Conservation (phyloP, 129 eudicot genomes). For the Flaveria linearis region DNA sequence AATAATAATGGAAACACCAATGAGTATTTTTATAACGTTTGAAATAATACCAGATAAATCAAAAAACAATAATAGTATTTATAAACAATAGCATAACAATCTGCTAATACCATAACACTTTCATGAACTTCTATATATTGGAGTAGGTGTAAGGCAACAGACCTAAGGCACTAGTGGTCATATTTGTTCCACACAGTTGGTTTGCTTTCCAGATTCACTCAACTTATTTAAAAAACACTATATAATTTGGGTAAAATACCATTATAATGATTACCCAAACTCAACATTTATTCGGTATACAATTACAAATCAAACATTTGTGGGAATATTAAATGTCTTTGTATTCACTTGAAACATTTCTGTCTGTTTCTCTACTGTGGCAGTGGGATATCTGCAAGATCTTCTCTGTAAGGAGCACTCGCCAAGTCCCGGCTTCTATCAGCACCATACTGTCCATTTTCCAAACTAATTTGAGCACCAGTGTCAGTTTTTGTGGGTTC, state of each 20-base stretch:
- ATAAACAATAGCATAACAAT: no score
- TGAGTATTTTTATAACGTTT: no score
- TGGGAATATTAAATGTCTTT: neutral
- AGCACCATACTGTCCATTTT: conserved; percentile 35
- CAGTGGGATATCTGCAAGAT: conserved; percentile 66
- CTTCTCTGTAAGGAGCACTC: conserved; percentile 55
- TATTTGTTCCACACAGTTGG: neutral
- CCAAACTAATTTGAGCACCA: conserved; percentile 39
- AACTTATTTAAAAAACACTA: neutral
- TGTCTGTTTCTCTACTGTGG: conserved; percentile 41
- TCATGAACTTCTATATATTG: neutral
- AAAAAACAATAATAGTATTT: no score
- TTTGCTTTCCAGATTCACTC: neutral
- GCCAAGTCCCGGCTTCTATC: conserved; percentile 23
- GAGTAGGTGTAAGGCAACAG: neutral
- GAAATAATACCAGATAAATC: no score
- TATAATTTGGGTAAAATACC: neutral
- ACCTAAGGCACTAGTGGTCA: neutral
- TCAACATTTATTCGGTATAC: conserved; percentile 1
- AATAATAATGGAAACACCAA: no score
- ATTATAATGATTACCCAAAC: conserved; percentile 5
- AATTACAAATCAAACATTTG: neutral
- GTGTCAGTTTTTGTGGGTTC: conserved; percentile 48
- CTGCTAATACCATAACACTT: neutral
- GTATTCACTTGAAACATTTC: neutral